phyloP scores from a whole-genome alignment of 805 yeast genomes.

The Suhomyces xylopsoci region DNA sequence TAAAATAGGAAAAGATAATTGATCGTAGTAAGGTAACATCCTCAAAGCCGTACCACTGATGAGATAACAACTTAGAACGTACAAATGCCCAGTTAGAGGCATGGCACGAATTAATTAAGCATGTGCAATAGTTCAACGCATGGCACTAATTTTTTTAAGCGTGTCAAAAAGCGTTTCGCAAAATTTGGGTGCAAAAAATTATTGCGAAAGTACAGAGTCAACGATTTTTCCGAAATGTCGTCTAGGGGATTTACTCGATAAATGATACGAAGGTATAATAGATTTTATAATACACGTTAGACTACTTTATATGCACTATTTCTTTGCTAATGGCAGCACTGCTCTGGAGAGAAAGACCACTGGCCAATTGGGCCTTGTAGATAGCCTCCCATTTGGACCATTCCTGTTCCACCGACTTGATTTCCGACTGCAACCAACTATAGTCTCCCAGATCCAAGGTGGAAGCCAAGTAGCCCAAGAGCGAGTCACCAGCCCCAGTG shows the following conservation, averaged over 20 bases:
- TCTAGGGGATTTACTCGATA: neutral
- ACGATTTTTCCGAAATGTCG: neutral
- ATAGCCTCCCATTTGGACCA: conserved; percentile 37
- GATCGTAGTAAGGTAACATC: too few relatives aligned
- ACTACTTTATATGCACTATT: conserved; percentile 10
- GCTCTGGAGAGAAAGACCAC: conserved; percentile 27
- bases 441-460: conserved; percentile 23
- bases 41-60: too few relatives aligned
- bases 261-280: too few relatives aligned
- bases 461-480: conserved; percentile 62
- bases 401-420: conserved; percentile 30
- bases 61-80: too few relatives aligned
- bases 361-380: conserved; percentile 38
- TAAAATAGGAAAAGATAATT: too few relatives aligned
- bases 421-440: conserved; percentile 25
- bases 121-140: neutral
- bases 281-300: neutral
- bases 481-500: conserved; percentile 87
- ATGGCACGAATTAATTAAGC: neutral
- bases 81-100: too few relatives aligned
- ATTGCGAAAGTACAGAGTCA: neutral
- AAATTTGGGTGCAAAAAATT: conserved; percentile 1
- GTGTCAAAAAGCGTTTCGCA: neutral
- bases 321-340: conserved; percentile 25
- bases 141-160: neutral